Percentiles rank a stretch among this genome's conserved stretches.
phyloP scores from a whole-genome alignment of 345 rosid species.

The Firmiana major region DNA sequence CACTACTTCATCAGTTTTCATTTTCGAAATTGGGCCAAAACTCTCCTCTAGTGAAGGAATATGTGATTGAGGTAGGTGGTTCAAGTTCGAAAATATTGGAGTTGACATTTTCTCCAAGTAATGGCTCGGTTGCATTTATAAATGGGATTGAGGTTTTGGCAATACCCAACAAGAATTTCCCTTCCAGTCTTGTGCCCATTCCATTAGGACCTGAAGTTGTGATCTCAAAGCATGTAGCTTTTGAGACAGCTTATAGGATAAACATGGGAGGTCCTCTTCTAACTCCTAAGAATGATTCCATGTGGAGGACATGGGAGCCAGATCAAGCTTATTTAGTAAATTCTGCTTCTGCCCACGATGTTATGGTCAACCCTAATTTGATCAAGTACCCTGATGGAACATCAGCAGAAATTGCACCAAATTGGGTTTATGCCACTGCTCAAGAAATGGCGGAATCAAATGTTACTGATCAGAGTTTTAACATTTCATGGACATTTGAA shows the following conservation, averaged over 20 bases:
- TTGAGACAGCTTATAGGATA: conserved; percentile 21
- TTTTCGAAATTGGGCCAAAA: neutral
- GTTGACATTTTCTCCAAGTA: conserved; percentile 16
- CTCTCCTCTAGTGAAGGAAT: conserved; percentile 19
- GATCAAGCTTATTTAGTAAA: conserved; percentile 16
- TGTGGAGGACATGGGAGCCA: conserved; percentile 27
- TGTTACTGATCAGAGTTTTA: conserved; percentile 16
- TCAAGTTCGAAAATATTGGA: conserved; percentile 12
- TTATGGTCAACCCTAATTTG: conserved; percentile 12
- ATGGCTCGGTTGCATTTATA: conserved; percentile 19
- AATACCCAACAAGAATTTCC: conserved; percentile 5
- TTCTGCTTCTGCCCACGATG: conserved; percentile 13
- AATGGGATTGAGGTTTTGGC: conserved; percentile 24
- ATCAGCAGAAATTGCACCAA: conserved; percentile 19
- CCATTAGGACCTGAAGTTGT: conserved; percentile 18
- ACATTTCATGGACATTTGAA: conserved; percentile 22
- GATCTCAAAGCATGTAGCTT: conserved; percentile 13
- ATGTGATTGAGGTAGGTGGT: conserved; percentile 14
- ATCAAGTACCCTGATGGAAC: conserved; percentile 22
- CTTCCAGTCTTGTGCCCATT: conserved; percentile 13
- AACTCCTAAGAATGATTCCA: conserved; percentile 17
- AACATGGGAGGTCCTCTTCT: conserved; percentile 24
- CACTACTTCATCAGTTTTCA: conserved; percentile 13
- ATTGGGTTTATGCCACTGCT: conserved; percentile 29
- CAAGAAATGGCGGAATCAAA: conserved; percentile 27